Base-by-base conservation (phyloP, 2,329 filamentous ascomycete species). In the Sporothrix inflata region DNA sequence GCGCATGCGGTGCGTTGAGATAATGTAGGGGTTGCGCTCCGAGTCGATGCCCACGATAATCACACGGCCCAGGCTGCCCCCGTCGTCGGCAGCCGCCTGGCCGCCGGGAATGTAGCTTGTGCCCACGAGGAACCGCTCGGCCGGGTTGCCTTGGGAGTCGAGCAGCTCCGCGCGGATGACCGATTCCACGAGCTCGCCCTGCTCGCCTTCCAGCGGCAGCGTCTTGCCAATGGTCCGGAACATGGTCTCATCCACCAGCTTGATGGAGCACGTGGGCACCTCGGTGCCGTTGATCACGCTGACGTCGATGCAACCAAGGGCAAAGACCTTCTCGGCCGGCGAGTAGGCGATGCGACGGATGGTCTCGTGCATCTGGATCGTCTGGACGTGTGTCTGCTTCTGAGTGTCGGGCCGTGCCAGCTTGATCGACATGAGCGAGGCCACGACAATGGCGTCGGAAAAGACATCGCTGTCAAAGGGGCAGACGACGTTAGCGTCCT, bases 301-400 rank as follows among this genome's bases (percentile, higher is more conserved):
- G 19, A 94, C 89, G 74, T 90, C 90, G 73, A 98, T 92, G 38
- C 93, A 96, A 1, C 94, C 95, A 3, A 98, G 86, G 1, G 92
- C 95, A 79, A 98, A 98, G 0, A 91, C 91, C 78, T 92, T 92
- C 70, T 96, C 87, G 0, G 85, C 86, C 0, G 91, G 86, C 1
- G 94, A 96, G 80, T 98, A 98, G 3, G 94, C 92, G 71, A 98
- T 90, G 42, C 95, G 87, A 57, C 96, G 89, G 0, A 98, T 92
- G 1, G 94, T 97, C 80, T 97, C 92, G 14, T 90, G 86, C 74
- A 98, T 88, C 0, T 87, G 88, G 1, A 98, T 84, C 0, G 93
- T 89, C 75, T 93, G 92, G 14, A 98, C 92, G 78, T 99, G 94
- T 0, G 94, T 98, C 34, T 93, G 92, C 57, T 94, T 87, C 79